phyloP scores from a whole-genome alignment of 768 basidiomycete species.

The Rhodotorula sphaerocarpa region DNA sequence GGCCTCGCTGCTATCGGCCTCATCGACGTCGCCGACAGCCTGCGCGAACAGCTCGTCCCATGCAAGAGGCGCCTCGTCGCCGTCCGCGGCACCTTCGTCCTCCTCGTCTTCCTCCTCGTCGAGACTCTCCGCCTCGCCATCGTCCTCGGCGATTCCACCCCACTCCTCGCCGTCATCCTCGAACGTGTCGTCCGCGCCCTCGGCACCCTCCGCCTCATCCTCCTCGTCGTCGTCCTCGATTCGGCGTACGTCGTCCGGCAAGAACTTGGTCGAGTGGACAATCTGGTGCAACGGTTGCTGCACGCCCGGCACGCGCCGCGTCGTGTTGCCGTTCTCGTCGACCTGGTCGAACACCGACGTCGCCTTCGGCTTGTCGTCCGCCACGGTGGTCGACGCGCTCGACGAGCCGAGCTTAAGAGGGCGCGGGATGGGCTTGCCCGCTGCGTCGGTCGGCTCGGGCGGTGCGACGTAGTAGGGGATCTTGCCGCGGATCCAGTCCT shows the following conservation, averaged over 20 bases:
- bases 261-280: slow-evolving; percentile 37
- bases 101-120: slow-evolving; percentile 38
- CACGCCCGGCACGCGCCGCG: slow-evolving; percentile 36
- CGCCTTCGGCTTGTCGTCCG: slow-evolving; percentile 11
- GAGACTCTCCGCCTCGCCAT: slow-evolving; percentile 36
- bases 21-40: slow-evolving; percentile 42
- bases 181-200: slow-evolving; percentile 18
- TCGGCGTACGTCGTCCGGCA: slow-evolving; percentile 34
- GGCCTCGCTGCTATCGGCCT: slow-evolving; percentile 35
- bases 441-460: slow-evolving; percentile 64
- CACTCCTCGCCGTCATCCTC: slow-evolving; percentile 38
- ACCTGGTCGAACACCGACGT: slow-evolving; percentile 47
- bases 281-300: slow-evolving; percentile 42
- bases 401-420: slow-evolving; percentile 18
- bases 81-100: slow-evolving; percentile 39
- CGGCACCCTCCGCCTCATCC: slow-evolving; percentile 5
- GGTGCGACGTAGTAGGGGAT: slow-evolving; percentile 94
- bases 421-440: slow-evolving; percentile 37
- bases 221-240: slow-evolving; percentile 25
- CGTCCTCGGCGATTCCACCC: slow-evolving; percentile 42
- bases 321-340: slow-evolving; percentile 48
- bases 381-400: neutral
- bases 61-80: slow-evolving; percentile 50
- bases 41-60: slow-evolving; percentile 77
- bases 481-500: slow-evolving; percentile 85